These are phyloP conservation scores for Niveomyces coronatus DNA, from an alignment of 2,329 filamentous ascomycete genomes.

Conservation along the genomic window DNA sequence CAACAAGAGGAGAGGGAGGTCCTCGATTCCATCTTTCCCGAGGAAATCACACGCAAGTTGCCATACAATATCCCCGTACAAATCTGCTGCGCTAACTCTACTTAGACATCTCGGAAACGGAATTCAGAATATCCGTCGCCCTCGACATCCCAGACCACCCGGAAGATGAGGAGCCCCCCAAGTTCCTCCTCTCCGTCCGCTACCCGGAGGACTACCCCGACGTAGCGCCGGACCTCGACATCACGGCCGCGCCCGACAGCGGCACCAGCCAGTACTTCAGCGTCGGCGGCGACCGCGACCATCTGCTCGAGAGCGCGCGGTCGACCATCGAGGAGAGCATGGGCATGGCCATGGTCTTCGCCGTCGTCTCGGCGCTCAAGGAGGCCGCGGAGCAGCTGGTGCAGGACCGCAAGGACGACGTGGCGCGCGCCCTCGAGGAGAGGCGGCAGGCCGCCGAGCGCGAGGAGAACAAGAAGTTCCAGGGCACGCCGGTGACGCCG, in stretches of 20 bases:
- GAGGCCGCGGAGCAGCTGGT: slow-evolving; percentile 85
- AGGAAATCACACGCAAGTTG: slow-evolving; percentile 77
- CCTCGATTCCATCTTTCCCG: slow-evolving; percentile 94
- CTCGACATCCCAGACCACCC: slow-evolving; percentile 66
- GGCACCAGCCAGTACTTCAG: slow-evolving; percentile 63
- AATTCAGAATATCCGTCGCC: slow-evolving; percentile 78
- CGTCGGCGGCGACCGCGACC: slow-evolving; percentile 67
- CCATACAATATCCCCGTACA: neutral
- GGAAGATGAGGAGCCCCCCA: slow-evolving; percentile 53
- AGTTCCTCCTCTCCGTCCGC: slow-evolving; percentile 70
- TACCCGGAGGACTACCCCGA: slow-evolving; percentile 92
- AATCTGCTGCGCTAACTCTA: slow-evolving; percentile 1
- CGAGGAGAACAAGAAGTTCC: slow-evolving; percentile 94
- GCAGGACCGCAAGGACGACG: slow-evolving; percentile 57
- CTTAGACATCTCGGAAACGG: slow-evolving; percentile 80
- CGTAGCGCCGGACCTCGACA: slow-evolving; percentile 70
- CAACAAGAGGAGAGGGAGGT: slow-evolving; percentile 95
- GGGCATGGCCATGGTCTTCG: slow-evolving; percentile 97
- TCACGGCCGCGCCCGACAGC: slow-evolving; percentile 63
- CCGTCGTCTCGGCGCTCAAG: slow-evolving; percentile 76
- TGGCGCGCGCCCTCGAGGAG: slow-evolving; percentile 41
- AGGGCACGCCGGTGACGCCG: slow-evolving; percentile 77
- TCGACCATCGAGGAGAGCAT: slow-evolving; percentile 83
- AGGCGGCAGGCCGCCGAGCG: slow-evolving; percentile 54
- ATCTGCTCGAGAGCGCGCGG: slow-evolving; percentile 59